Evolutionary conservation across 371 early-diverging fungal species (phyloP).

Genomic region (Mortierella sp.): DNA sequence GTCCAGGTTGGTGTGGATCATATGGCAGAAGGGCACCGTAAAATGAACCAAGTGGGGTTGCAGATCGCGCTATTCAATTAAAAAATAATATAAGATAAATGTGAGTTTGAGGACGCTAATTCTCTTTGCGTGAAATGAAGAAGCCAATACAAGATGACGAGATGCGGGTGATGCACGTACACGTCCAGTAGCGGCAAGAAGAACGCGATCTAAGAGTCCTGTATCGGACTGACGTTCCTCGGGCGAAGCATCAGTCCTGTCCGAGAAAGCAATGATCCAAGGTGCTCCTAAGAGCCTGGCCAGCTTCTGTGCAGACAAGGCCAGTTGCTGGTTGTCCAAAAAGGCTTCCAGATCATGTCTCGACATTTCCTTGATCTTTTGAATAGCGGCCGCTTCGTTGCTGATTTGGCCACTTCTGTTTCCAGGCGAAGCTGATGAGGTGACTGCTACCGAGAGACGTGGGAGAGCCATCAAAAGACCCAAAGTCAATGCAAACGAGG

Average conservation of each 20-base stretch:
- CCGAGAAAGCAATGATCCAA: constrained; percentile 51
- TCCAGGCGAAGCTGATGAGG: constrained; percentile 27
- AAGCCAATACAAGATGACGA: not conserved
- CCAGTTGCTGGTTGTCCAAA: constrained; percentile 34
- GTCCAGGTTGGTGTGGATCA: constrained; percentile 54
- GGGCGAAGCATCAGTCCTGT: constrained; percentile 28
- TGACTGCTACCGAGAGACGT: constrained; percentile 72
- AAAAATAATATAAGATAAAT: not conserved
- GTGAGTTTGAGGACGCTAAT: not conserved
- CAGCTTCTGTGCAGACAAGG: constrained; percentile 13
- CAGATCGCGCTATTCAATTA: constrained; percentile 32
- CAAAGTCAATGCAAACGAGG: constrained; percentile 40
- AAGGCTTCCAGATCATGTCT: constrained; percentile 27
- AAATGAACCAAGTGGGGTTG: constrained; percentile 55
- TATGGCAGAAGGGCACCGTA: constrained; percentile 53
- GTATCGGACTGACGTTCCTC: constrained; percentile 43
- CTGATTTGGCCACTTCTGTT: not conserved
- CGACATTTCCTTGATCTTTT: constrained; percentile 35
- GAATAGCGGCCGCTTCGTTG: constrained; percentile 28
- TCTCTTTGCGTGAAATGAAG: too few species aligned
- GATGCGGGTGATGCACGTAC: constrained; percentile 7
- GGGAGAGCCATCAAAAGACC: constrained; percentile 59
- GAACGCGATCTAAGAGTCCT: constrained; percentile 28
- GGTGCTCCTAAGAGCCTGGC: constrained; percentile 53
- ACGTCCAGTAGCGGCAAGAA: constrained; percentile 36